Base-by-base conservation (phyloP, 169 alveolate genomes). In the Cryptosporidium sp. region DNA sequence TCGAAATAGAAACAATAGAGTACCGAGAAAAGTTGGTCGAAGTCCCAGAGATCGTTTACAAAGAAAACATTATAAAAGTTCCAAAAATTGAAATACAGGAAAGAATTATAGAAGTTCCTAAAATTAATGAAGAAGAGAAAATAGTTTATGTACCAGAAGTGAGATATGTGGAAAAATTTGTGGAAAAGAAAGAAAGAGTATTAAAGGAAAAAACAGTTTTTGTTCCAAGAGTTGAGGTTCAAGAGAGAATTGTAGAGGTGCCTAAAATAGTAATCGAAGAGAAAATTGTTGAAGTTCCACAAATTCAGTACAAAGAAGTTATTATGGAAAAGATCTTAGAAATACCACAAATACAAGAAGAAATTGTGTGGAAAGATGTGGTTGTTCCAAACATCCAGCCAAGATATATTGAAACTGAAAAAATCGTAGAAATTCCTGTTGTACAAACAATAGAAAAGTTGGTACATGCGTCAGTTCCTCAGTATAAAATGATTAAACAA, bases 1-100 rank as follows among this genome's bases (percentile, higher is more conserved):
- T 80, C 0, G 89, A 80, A 29, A 80, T 80, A 62, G 89, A 80
- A 51, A 62, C 89, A 9, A 80, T 80, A 3, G 89, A 80, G 53
- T 80, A 80, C 39, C 67, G 89, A 10, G 89, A 80, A 42, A 80
- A 80, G 31, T 37, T 80, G 14, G 89, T 80, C 14, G 89, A 80
- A 39, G 75, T 80, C 14, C 89, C 89, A 8, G 75, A 80, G 62
- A 80, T 80, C 3, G 31, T 80, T 33, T 80, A 80, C 62, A 80
- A 62, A 52, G 89, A 80, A n/a, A 80, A 80, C 10, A 65, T 80
- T 26, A 37, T 80, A 18, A 60, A 80, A 39, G 89, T 80, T 44
- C 89, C 89, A 60, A 80, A 80, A 51, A n/a, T 80, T 31, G 89
- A 80, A 80, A 80, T 80, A 44, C 89, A 80, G 44, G 89, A 80